These are phyloP conservation scores for Rhexocercosporidium sp. DNA, from an alignment of 2,329 filamentous ascomycete species.

Conservation along the genomic window DNA sequence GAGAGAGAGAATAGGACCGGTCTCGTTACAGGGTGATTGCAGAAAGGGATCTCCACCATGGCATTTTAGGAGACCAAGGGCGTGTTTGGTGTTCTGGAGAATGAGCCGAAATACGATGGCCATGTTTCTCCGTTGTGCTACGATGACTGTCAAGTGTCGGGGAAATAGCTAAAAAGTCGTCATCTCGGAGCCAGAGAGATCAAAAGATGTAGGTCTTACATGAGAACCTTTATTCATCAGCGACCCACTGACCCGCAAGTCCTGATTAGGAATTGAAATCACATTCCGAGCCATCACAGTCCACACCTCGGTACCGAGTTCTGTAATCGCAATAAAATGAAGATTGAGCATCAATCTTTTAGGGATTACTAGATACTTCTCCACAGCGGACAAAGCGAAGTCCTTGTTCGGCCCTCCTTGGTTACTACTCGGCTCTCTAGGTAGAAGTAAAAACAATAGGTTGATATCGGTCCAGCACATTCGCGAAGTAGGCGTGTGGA, in stretches of 20 bases:
- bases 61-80: conserved; percentile 58
- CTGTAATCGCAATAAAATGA: neutral
- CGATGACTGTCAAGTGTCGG: conserved; percentile 41
- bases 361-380: neutral
- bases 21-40: conserved; percentile 50
- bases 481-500: neutral
- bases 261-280: conserved; percentile 47
- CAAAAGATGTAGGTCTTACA: conserved; percentile 27
- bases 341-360: neutral
- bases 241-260: conserved; percentile 55
- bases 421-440: neutral
- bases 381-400: neutral
- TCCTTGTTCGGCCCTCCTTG: neutral
- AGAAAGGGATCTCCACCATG: conserved; percentile 54
- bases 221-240: conserved; percentile 62
- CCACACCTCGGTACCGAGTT: neutral
- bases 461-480: neutral
- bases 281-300: conserved; percentile 38
- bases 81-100: conserved; percentile 59
- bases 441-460: too few relatives aligned
- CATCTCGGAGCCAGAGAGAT: too few relatives aligned
- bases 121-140: conserved; percentile 59
- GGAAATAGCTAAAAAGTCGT: too few relatives aligned
- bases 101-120: conserved; percentile 59
- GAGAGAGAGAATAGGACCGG: conserved; percentile 47